Evolutionary conservation across 192 early-diverging fungal species (phyloP), one percentile per base, ranked within the genome.

Genomic region (Phlyctochytrium arcticum): DNA sequence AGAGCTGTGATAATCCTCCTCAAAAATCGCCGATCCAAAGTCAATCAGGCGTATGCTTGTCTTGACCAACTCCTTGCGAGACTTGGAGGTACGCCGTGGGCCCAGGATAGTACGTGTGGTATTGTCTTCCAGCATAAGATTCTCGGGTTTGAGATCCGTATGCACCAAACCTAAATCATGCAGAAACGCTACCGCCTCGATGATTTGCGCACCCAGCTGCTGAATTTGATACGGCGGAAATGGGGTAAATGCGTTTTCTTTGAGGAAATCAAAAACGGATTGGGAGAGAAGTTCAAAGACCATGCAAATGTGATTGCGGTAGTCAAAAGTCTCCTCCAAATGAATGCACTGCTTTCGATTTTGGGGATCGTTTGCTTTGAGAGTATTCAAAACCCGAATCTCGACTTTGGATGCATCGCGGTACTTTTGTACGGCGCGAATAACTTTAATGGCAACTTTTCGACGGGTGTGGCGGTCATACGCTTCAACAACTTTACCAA

Each of bases 261-360:
- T 95, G n/a, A 98, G 71, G 75, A 90, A 98, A 72, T 98, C 96
- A 82, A 93, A 98, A 27, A 97, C 80, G 58, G 87, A 90, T 35
- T 88, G 85, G 6, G 86, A 86, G 10, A 95, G 79, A 44, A 96
- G 82, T 30, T 93, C 92, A 84, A 98, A 98, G 34, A 97, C 93
- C 93, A 98, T 98, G 79, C 96, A 98, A 7, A 91, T 88, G 80
- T 98, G 96, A 70, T 91, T 91, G 57, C 85, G 83, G 71, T 90
- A 83, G 67, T 95, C 92, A 77, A 98, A 97, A 46, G 73, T 82
- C 59, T 89, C 85, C 31, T 83, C 67, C 42, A 97, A 71, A 60
- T 92, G 92, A 62, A 98, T 89, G 75, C 96, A 98, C 71, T 88
- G 88, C 89, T 87, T 89, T 10, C 66, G 3, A 65, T 95, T 94